Conservation (phyloP, 495 filamentous ascomycete genomes). For the Daldinia bambusicola region DNA sequence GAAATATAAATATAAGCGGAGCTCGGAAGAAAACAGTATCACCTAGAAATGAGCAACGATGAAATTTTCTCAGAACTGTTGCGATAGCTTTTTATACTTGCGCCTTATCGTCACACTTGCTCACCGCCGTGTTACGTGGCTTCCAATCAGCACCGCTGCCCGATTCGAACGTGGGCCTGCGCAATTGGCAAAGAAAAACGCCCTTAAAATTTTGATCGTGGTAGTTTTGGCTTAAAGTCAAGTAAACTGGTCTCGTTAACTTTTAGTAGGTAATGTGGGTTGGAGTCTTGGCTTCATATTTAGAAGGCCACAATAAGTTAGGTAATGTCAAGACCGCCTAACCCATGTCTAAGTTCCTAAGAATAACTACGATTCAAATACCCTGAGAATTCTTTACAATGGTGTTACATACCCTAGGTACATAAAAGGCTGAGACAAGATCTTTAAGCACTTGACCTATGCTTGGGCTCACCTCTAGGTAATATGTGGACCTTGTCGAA, state of each 20-base stretch:
- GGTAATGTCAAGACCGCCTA: too few relatives aligned
- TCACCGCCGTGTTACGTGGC: slow-evolving; percentile 20
- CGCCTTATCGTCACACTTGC: neutral
- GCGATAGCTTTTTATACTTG: neutral
- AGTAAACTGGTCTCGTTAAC: neutral
- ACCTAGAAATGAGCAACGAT: too few relatives aligned
- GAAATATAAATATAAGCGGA: neutral
- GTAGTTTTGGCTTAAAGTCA: neutral
- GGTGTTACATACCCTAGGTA: too few relatives aligned
- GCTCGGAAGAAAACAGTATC: neutral
- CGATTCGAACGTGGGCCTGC: slow-evolving; percentile 34
- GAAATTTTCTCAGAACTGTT: neutral
- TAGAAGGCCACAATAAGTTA: too few relatives aligned
- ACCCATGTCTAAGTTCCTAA: too few relatives aligned
- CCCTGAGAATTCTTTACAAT: too few relatives aligned
- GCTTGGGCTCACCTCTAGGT: too few relatives aligned
- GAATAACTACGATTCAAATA: too few relatives aligned
- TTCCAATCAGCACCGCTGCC: slow-evolving; percentile 22
- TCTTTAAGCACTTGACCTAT: too few relatives aligned
- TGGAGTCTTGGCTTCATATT: neutral
- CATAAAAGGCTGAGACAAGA: too few relatives aligned
- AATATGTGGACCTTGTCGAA: too few relatives aligned
- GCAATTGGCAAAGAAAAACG: slow-evolving; percentile 27
- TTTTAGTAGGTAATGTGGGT: neutral
- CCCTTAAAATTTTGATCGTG: neutral